phyloP scores from a whole-genome alignment of 352 stramenopile genomes.

The Peronospora farinosa region DNA sequence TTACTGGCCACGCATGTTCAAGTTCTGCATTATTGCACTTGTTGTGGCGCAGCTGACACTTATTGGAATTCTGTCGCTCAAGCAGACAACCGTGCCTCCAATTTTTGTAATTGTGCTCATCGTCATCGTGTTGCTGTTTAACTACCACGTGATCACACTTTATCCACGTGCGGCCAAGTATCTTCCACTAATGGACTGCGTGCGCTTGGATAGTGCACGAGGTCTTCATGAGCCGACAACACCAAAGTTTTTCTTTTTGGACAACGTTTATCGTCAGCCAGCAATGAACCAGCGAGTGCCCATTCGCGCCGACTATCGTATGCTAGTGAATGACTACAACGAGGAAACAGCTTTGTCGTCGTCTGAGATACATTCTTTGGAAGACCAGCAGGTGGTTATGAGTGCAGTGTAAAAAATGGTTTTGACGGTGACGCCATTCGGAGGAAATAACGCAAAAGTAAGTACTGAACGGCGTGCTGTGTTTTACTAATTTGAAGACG shows the following conservation, averaged over 20 bases:
- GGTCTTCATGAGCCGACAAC: constrained; percentile 22
- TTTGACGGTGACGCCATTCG: too few relatives aligned
- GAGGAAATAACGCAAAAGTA: background rate
- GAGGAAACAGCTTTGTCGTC: constrained; percentile 32
- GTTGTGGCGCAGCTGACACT: constrained; percentile 70
- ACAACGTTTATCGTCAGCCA: constrained; percentile 65
- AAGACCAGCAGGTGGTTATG: constrained; percentile 49
- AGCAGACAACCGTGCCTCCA: constrained; percentile 41
- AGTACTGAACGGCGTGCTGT: background rate
- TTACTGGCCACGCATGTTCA: constrained; percentile 71
- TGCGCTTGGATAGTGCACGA: constrained; percentile 43
- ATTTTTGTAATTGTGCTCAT: constrained; percentile 32
- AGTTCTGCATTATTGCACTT: constrained; percentile 68
- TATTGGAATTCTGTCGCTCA: constrained; percentile 74
- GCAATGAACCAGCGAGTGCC: constrained; percentile 50
- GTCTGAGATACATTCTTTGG: constrained; percentile 28
- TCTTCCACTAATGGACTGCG: constrained; percentile 54
- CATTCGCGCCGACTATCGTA: constrained; percentile 53
- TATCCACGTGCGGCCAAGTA: constrained; percentile 57
- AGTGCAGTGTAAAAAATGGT: background rate
- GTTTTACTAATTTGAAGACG: too few relatives aligned
- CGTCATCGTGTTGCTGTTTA: constrained; percentile 46
- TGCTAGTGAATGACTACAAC: constrained; percentile 39
- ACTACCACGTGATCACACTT: constrained; percentile 49
- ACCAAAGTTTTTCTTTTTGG: constrained; percentile 49